Evolutionary conservation across 768 basidiomycete species (phyloP).

Genomic region (Pisolithus tinctorius): DNA sequence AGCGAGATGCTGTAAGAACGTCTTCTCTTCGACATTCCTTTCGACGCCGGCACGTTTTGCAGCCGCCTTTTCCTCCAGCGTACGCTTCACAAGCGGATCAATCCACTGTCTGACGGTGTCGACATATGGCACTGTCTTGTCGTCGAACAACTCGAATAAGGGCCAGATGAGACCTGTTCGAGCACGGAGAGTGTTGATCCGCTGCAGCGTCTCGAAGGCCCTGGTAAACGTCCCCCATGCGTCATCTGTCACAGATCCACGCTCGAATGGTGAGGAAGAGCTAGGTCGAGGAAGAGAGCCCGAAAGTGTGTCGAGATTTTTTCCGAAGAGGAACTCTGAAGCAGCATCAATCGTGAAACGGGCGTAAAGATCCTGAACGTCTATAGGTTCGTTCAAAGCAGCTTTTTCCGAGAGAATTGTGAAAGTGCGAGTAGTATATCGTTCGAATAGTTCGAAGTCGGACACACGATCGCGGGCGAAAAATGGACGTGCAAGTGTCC

Average conservation of each 20-base stretch:
- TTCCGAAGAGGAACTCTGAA: constrained; percentile 68
- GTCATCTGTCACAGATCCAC: constrained; percentile 55
- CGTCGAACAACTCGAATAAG: constrained; percentile 34
- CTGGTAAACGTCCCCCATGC: constrained; percentile 51
- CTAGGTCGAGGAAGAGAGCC: constrained; percentile 46
- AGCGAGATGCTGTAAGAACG: constrained; percentile 61
- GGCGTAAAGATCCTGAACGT: constrained; percentile 61
- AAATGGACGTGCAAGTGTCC: constrained; percentile 62
- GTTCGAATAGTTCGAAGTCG: constrained; percentile 65
- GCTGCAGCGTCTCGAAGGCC: constrained; percentile 36
- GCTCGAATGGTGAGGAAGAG: constrained; percentile 39
- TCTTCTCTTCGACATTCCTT: constrained; percentile 44
- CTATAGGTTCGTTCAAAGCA: constrained; percentile 37
- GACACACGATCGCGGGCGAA: constrained; percentile 67
- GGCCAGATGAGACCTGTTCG: constrained; percentile 38
- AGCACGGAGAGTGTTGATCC: constrained; percentile 28
- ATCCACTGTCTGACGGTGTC: constrained; percentile 37
- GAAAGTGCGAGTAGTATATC: constrained; percentile 41
- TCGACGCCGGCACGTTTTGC: constrained; percentile 32
- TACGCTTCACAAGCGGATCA: constrained; percentile 55
- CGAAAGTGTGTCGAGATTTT: constrained; percentile 55
- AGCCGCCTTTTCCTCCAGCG: constrained; percentile 39
- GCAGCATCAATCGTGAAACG: constrained; percentile 68
- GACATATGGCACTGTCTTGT: constrained; percentile 30
- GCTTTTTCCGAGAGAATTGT: constrained; percentile 39